A percentile compares a stretch with the other conserved stretches of the same genome.
phyloP scores from a whole-genome alignment of 371 early-diverging fungal genomes.

The Edhazardia aedis region DNA sequence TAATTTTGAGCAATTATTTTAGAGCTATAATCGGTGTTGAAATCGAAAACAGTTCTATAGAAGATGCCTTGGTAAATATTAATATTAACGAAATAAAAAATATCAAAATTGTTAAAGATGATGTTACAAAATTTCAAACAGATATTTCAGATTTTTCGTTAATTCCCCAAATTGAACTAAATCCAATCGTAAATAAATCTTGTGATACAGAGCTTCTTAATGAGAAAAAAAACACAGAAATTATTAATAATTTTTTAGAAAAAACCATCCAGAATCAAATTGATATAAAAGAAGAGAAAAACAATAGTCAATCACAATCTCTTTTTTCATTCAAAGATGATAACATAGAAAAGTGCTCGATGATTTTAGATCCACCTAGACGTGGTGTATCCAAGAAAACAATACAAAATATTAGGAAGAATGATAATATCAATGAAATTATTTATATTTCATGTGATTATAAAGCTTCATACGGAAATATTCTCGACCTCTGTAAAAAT shows the following conservation, averaged over 20 bases:
- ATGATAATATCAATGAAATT: background rate
- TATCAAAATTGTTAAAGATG: background rate
- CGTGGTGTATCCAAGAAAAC: background rate
- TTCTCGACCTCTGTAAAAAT: constrained; percentile 1
- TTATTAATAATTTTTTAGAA: too few relatives aligned
- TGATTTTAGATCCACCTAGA: constrained; percentile 6
- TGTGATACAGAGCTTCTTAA: too few relatives aligned
- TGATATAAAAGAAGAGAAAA: too few relatives aligned
- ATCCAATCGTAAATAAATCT: too few relatives aligned
- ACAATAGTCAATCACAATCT: too few relatives aligned
- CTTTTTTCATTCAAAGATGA: background rate
- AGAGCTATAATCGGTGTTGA: constrained; percentile 1
- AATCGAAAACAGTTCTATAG: background rate
- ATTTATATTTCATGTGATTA: constrained; percentile 7
- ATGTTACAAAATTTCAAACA: too few relatives aligned
- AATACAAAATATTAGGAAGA: background rate
- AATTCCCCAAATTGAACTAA: too few relatives aligned
- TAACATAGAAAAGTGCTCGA: background rate
- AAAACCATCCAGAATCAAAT: background rate
- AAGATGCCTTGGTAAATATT: background rate
- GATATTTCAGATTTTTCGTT: too few relatives aligned
- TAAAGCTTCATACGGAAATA: background rate
- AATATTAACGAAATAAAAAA: constrained; percentile 1
- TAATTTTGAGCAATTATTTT: constrained; percentile 3
- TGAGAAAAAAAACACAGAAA: too few relatives aligned